Conservation (phyloP, 306 rosid genomes). For the Begonia fuchsioides region DNA sequence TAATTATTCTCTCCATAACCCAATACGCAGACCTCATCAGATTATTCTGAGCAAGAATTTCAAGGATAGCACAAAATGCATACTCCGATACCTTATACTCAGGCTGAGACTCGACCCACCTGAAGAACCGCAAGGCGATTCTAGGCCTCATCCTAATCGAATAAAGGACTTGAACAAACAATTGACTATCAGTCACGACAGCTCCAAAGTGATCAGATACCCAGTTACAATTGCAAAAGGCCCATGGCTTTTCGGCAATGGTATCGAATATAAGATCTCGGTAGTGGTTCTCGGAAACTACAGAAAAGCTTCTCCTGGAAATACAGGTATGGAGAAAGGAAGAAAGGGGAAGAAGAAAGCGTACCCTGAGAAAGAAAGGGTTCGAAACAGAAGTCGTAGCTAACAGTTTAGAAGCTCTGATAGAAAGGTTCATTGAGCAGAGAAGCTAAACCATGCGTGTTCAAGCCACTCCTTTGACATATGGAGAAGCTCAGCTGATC, state of each 20-base stretch:
- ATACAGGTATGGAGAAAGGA: constrained; percentile 18
- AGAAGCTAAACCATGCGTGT: constrained; percentile 9
- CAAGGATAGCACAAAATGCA: constrained; percentile 36
- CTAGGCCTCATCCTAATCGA: constrained; percentile 29
- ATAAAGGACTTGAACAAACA: constrained; percentile 35
- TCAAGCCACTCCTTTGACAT: too few relatives aligned
- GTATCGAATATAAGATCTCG: constrained; percentile 31
- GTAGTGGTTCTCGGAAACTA: constrained; percentile 11
- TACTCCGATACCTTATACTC: constrained; percentile 27
- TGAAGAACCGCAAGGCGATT: constrained; percentile 46
- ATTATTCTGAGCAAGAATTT: constrained; percentile 38
- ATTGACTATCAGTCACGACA: constrained; percentile 37
- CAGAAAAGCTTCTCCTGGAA: constrained; percentile 4
- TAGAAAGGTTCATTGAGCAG: constrained; percentile 61
- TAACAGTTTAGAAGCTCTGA: constrained; percentile 43
- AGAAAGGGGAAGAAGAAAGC: constrained; percentile 25
- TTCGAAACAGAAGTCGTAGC: constrained; percentile 8
- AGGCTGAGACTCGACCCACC: constrained; percentile 48
- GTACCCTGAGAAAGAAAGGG: constrained; percentile 28
- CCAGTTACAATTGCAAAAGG: constrained; percentile 15
- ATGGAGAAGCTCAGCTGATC: too few relatives aligned
- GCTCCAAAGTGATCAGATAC: constrained; percentile 24
- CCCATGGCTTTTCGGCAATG: constrained; percentile 24
- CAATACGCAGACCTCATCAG: constrained; percentile 37
- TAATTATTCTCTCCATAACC: constrained; percentile 42